These are phyloP conservation scores for Ustilago hordei DNA, from an alignment of 1,284 basidiomycete species.

Conservation along the genomic window DNA sequence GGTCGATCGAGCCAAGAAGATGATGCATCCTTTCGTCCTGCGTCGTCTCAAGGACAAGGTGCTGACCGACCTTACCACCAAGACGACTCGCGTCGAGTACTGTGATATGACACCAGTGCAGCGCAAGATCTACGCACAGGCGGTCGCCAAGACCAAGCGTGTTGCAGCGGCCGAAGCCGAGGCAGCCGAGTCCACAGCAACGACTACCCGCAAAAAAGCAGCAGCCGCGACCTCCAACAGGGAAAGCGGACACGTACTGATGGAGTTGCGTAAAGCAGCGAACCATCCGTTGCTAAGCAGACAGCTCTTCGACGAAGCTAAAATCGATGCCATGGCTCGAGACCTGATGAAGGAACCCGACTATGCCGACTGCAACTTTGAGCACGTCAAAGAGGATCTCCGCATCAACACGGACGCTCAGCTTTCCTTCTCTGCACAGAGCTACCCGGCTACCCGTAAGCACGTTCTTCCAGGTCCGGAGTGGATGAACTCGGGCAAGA, in stretches of 20 bases:
- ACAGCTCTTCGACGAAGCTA: conserved; percentile 82
- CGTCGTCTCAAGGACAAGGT: conserved; percentile 90
- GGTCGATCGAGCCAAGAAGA: conserved; percentile 93
- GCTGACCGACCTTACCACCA: conserved; percentile 88
- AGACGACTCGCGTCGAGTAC: conserved; percentile 91
- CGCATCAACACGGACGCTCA: conserved; percentile 69
- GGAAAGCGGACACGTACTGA: conserved; percentile 79
- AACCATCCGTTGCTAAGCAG: conserved; percentile 96
- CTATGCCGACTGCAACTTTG: conserved; percentile 62
- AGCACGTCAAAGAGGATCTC: conserved; percentile 67
- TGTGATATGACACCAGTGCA: conserved; percentile 92
- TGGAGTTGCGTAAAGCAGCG: conserved; percentile 95
- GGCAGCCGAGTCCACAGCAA: conserved; percentile 3
- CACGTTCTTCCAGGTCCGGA: conserved; percentile 81
- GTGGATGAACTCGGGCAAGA: conserved; percentile 91
- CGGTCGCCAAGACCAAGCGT: conserved; percentile 78
- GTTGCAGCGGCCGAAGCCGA: conserved; percentile 77
- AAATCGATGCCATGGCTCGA: conserved; percentile 80
- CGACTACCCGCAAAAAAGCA: conserved; percentile 22
- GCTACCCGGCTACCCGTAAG: conserved; percentile 72
- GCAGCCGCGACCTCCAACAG: conserved; percentile 31
- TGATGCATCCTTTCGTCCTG: conserved; percentile 99
- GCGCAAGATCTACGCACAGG: conserved; percentile 84
- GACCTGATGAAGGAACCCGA: conserved; percentile 90
- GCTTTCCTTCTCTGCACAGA: conserved; percentile 54